phyloP scores from a whole-genome alignment of 176 grass and related monocot species.

The Eragrostis nindensis region DNA sequence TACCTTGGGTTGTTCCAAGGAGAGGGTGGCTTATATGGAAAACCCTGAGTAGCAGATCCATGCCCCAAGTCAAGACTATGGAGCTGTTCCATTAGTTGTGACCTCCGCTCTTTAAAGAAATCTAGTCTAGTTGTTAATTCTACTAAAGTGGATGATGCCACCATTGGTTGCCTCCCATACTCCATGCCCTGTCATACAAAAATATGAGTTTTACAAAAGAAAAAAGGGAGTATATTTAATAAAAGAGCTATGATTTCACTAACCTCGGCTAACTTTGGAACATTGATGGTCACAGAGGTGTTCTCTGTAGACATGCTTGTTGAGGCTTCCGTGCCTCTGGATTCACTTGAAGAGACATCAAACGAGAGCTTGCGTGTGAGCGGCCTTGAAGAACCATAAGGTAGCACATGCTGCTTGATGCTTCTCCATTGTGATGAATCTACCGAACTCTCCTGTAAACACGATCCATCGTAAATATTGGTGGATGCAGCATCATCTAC shows the following conservation, averaged over 20 bases:
- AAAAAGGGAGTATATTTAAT: no score
- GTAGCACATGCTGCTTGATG: conserved; percentile 81
- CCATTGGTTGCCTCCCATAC: conserved; percentile 71
- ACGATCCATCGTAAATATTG: conserved; percentile 24
- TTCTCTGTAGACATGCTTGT: conserved; percentile 71
- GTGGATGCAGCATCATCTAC: not conserved
- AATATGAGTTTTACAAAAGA: conserved; percentile 11
- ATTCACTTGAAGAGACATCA: conserved; percentile 71
- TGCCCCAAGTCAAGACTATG: conserved; percentile 93
- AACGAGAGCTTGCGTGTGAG: conserved; percentile 78
- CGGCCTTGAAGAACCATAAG: conserved; percentile 78
- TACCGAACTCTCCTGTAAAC: conserved; percentile 63
- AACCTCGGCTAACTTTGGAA: conserved; percentile 78
- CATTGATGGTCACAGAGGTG: conserved; percentile 51
- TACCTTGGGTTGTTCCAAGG: conserved; percentile 87
- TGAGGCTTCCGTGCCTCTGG: conserved; percentile 69
- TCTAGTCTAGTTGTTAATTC: conserved; percentile 96
- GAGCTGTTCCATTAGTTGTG: conserved; percentile 97
- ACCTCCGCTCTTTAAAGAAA: conserved; percentile 98
- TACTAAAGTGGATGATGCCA: conserved; percentile 90
- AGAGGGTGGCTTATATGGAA: conserved; percentile 71
- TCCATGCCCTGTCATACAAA: conserved; percentile 57
- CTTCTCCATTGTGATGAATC: conserved; percentile 80
- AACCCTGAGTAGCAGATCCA: conserved; percentile 67
- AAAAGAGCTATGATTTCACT: conserved; percentile 4